A percentile compares a stretch with the other conserved stretches of the same genome.
Conservation (phyloP, 108 stramenopile genomes). For the Cylindrotheca closterium region DNA sequence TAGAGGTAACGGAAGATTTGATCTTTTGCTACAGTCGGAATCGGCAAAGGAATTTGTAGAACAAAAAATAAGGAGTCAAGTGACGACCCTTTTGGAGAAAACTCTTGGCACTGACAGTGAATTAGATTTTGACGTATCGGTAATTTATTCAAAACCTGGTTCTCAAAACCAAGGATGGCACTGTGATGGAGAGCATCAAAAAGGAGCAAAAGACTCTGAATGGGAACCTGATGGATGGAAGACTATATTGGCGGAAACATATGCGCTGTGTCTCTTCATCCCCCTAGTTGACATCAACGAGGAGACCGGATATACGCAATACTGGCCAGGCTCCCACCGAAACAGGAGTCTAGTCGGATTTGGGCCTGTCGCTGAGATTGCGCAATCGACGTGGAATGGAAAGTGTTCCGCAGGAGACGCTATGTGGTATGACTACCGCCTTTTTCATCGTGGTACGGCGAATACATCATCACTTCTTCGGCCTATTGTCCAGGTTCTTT, state of each 20-base stretch:
- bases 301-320: slow-evolving; percentile 54
- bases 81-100: background rate
- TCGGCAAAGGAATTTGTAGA: background rate
- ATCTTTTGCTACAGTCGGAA: slow-evolving; percentile 21
- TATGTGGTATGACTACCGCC: slow-evolving; percentile 60
- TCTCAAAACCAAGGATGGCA: slow-evolving; percentile 61
- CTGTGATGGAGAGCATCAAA: slow-evolving; percentile 56
- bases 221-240: slow-evolving; percentile 40
- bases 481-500: slow-evolving; percentile 56
- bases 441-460: slow-evolving; percentile 49
- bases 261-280: slow-evolving; percentile 58
- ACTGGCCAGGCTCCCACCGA: slow-evolving; percentile 57
- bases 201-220: slow-evolving; percentile 27
- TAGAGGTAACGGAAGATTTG: slow-evolving; percentile 43
- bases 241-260: slow-evolving; percentile 29
- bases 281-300: slow-evolving; percentile 52
- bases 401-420: slow-evolving; percentile 37
- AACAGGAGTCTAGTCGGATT: slow-evolving; percentile 43
- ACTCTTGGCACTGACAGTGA: background rate
- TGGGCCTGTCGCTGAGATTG: slow-evolving; percentile 46
- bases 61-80: background rate
- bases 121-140: background rate
- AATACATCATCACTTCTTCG: slow-evolving; percentile 28
- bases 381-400: slow-evolving; percentile 42
- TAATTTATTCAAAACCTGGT: slow-evolving; percentile 51